A percentile compares a stretch with the other conserved stretches of the same genome.
Evolutionary conservation across 164 flowering plant genomes (phyloP).

Genomic region (Liriodendron chinense): DNA sequence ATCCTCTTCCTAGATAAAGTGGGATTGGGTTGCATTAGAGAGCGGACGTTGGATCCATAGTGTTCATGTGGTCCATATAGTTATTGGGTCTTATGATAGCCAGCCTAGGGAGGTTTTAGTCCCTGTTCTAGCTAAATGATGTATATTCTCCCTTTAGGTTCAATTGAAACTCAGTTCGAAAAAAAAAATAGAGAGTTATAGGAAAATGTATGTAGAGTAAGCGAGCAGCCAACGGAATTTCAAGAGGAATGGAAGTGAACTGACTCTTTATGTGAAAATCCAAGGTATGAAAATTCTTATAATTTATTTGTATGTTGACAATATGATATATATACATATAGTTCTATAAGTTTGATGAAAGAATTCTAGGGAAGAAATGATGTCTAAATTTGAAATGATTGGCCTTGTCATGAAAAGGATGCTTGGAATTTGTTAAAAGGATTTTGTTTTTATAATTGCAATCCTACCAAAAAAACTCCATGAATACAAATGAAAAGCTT

Average conservation of each 20-base stretch:
- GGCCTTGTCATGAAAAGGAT: background rate
- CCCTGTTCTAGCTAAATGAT: no score
- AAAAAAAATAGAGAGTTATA: background rate
- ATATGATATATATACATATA: background rate
- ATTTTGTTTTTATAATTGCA: background rate
- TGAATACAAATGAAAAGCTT: slow-evolving; percentile 3
- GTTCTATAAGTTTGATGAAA: background rate
- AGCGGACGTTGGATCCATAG: no score
- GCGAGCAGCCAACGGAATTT: background rate
- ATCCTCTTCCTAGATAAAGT: no score
- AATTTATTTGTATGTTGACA: background rate
- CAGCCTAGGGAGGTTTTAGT: no score
- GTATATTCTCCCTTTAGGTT: no score
- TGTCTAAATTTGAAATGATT: background rate
- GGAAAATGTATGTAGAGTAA: background rate
- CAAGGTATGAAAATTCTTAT: background rate
- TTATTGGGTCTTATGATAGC: no score
- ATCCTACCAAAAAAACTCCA: background rate
- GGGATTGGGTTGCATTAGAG: no score
- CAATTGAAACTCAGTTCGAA: no score
- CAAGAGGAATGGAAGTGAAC: background rate
- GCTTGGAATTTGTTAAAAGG: background rate
- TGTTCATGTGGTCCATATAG: no score
- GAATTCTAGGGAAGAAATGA: background rate
- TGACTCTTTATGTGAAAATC: slow-evolving; percentile 4